Evolutionary conservation across 768 basidiomycete genomes (phyloP).

Genomic region (Leccinum pellstonianum): DNA sequence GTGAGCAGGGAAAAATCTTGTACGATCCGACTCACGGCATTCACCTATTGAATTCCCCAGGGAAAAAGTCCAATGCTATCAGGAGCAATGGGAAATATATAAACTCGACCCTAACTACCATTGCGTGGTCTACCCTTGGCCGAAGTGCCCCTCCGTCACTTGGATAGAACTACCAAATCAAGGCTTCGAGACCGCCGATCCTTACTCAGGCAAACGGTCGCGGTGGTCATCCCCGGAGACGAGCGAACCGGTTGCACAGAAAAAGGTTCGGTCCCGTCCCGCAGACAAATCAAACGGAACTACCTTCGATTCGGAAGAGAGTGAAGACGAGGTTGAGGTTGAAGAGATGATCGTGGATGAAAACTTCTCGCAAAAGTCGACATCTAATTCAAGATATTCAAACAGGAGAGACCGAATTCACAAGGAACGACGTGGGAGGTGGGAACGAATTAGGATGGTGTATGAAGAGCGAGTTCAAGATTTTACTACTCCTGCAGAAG

Average conservation of each 20-base stretch:
- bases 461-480: conserved; percentile 34
- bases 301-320: conserved; percentile 30
- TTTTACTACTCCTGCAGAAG: conserved; percentile 24
- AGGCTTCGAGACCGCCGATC: conserved; percentile 6
- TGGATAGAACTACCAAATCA: conserved; percentile 17
- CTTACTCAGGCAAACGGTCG: conserved; percentile 28
- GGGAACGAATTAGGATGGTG: conserved; percentile 23
- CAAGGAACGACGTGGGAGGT: conserved; percentile 28
- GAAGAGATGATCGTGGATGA: conserved; percentile 50
- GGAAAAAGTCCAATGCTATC: conserved; percentile 49
- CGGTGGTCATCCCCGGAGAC: conserved; percentile 27
- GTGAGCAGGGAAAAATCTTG: conserved; percentile 40
- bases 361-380: conserved; percentile 20
- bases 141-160: conserved; percentile 31
- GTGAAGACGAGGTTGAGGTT: conserved; percentile 47
- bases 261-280: conserved; percentile 27
- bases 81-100: conserved; percentile 86
- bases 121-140: conserved; percentile 52
- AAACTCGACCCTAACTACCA: conserved; percentile 76
- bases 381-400: conserved; percentile 19
- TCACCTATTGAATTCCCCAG: conserved; percentile 34
- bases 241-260: conserved; percentile 15
- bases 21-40: conserved; percentile 4
- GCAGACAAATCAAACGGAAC: conserved; percentile 23
- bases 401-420: conserved; percentile 34